These are phyloP conservation scores for Starmerella vitae DNA, from an alignment of 805 yeast species.

Conservation along the genomic window DNA sequence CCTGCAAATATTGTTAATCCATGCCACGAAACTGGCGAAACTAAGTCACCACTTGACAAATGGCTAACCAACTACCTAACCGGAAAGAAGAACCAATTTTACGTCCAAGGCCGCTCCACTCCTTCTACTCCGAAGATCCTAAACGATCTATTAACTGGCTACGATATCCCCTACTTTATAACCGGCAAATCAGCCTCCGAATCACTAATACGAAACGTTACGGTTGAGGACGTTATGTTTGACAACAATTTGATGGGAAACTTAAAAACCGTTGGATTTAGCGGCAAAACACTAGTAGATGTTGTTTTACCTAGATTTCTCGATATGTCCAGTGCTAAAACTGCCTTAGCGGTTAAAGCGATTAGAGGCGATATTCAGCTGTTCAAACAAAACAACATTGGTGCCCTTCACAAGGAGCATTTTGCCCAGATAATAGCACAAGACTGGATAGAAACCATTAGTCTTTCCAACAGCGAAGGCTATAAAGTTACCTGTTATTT, in stretches of 20 bases:
- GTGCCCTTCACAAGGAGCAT: conserved; percentile 15
- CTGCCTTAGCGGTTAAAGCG: conserved; percentile 26
- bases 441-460: conserved; percentile 35
- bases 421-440: conserved; percentile 34
- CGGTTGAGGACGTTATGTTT: conserved; percentile 21
- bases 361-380: conserved; percentile 35
- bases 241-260: not conserved
- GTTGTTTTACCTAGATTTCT: conserved; percentile 21
- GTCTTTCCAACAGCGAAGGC: conserved; percentile 18
- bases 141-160: conserved; percentile 9
- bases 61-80: conserved; percentile 21
- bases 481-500: conserved; percentile 32
- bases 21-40: conserved; percentile 14
- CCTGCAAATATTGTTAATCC: conserved; percentile 19
- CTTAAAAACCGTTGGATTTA: conserved; percentile 9
- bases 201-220: conserved; percentile 22
- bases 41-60: conserved; percentile 23
- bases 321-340: conserved; percentile 14
- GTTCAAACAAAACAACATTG: conserved; percentile 25
- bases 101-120: conserved; percentile 16
- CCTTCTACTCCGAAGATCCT: conserved; percentile 11
- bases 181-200: conserved; percentile 21
- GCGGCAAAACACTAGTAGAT: conserved; percentile 22
- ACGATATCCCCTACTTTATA: conserved; percentile 16
- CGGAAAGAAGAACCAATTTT: conserved; percentile 19